Base-by-base conservation (phyloP, 805 yeast species). In the Candida maris region DNA sequence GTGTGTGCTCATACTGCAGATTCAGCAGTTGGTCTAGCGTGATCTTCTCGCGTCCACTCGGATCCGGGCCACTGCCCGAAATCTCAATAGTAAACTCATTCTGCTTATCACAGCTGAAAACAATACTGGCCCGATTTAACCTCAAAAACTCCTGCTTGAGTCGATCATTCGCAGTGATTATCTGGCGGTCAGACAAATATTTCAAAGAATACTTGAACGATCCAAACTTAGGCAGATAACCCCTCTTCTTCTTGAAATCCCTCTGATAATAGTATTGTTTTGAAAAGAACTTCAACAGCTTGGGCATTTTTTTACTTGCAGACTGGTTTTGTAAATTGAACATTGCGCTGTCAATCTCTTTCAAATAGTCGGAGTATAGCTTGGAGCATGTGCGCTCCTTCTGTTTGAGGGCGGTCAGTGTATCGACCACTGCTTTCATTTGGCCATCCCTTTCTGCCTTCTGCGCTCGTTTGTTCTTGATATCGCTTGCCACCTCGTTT, bases 401-500 rank as follows among this genome's bases (percentile, higher is more conserved):
- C 23, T 67, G 68, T 14, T 56, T 54, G 38, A 76, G 53, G 42
- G 71, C 74, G 6, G 60, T 52, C 30, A 67, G 52, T 0, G 79
- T 69, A 9, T 62, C 65, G 19, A 59, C 43, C 8, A 75, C 70
- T 7, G 68, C 58, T 10, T 52, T 57, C 23, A 70, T 50, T 42
- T 73, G 75, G 13, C 60, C 53, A 17, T 64, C 63, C 8, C 77
- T 52, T 25, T 61, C 56, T 24, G 57, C 54, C 42, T 76, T 58
- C 43, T 69, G 75, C 8, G 62, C 54, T 44, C 67, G 70, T 46
- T 71, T 69, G 34, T 59, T 55, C 46, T 62, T 66, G 45, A 93
- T 86, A 45, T 91, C 97, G 36, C 71, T 62, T 0, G 96, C 95
- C 43, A 93, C 81, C 44, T 85, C 86, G 52, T 88, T 87, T 40